Conservation (phyloP, 306 rosid genomes). For the Cercis canadensis region DNA sequence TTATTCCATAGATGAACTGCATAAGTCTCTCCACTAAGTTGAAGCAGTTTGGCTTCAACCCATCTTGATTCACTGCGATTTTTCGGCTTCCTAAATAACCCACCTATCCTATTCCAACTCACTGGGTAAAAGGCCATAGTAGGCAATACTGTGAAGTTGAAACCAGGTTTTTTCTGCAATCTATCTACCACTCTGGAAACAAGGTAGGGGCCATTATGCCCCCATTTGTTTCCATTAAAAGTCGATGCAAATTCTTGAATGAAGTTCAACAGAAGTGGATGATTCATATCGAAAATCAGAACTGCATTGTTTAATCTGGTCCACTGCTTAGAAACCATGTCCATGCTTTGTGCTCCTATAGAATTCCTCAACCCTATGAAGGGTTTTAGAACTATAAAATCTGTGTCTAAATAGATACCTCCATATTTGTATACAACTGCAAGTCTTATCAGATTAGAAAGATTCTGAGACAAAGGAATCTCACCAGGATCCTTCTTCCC, state of each 20-base stretch:
- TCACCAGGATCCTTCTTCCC: constrained; percentile 86
- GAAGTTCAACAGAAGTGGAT: constrained; percentile 76
- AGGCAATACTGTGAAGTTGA: constrained; percentile 54
- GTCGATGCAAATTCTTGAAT: constrained; percentile 68
- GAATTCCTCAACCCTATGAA: constrained; percentile 62
- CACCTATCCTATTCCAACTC: constrained; percentile 61
- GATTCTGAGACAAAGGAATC: constrained; percentile 76
- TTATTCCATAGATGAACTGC: constrained; percentile 84
- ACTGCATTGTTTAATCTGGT: constrained; percentile 81
- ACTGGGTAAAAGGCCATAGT: constrained; percentile 71
- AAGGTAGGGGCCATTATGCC: constrained; percentile 86
- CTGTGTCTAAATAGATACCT: constrained; percentile 75
- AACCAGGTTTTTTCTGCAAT: constrained; percentile 35
- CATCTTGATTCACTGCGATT: constrained; percentile 48
- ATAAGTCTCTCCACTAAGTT: constrained; percentile 56
- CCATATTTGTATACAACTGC: constrained; percentile 75
- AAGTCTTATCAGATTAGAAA: constrained; percentile 75
- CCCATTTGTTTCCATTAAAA: constrained; percentile 87
- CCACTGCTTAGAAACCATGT: constrained; percentile 55
- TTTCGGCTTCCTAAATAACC: constrained; percentile 55
- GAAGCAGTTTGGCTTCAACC: constrained; percentile 56
- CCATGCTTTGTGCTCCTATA: constrained; percentile 77
- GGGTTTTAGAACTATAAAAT: constrained; percentile 65
- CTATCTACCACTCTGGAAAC: constrained; percentile 76
- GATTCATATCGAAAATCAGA: constrained; percentile 72